Conservation (phyloP, 257 asterid species). For the Solanum ossicruentum region DNA sequence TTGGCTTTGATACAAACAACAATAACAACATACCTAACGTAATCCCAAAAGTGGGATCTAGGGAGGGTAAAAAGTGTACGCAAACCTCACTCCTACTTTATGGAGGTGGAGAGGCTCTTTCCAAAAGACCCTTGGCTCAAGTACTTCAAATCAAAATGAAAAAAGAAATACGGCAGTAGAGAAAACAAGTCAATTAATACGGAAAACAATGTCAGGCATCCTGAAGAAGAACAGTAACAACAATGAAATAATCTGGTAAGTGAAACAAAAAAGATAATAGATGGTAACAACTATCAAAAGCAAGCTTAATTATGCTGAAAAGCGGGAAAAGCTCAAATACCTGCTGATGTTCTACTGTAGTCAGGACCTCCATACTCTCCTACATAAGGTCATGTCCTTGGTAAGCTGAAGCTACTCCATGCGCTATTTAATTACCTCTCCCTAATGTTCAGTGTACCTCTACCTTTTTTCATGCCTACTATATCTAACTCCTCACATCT, state of each 20-base stretch:
- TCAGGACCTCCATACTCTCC: background rate
- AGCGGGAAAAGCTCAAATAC: background rate
- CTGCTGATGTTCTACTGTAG: background rate
- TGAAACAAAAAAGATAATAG: background rate
- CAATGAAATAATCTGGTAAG: background rate
- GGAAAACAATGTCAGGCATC: background rate
- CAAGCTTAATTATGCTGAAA: background rate
- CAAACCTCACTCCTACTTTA: background rate
- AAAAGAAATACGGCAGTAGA: background rate
- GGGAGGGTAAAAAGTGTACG: background rate
- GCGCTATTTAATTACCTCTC: background rate
- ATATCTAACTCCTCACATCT: background rate
- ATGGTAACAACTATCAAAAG: background rate
- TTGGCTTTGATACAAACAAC: background rate
- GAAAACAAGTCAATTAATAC: background rate
- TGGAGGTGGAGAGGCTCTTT: background rate
- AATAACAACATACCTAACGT: background rate
- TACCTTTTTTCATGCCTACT: background rate
- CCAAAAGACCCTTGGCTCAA: background rate
- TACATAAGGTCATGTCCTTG: background rate
- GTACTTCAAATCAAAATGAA: background rate
- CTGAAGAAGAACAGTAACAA: background rate
- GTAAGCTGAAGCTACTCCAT: background rate
- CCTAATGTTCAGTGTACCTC: background rate
- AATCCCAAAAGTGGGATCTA: background rate